Evolutionary conservation across 2,329 filamentous ascomycete species (phyloP), one percentile per base, ranked within the genome.

Genomic region (Xylaria sp.): DNA sequence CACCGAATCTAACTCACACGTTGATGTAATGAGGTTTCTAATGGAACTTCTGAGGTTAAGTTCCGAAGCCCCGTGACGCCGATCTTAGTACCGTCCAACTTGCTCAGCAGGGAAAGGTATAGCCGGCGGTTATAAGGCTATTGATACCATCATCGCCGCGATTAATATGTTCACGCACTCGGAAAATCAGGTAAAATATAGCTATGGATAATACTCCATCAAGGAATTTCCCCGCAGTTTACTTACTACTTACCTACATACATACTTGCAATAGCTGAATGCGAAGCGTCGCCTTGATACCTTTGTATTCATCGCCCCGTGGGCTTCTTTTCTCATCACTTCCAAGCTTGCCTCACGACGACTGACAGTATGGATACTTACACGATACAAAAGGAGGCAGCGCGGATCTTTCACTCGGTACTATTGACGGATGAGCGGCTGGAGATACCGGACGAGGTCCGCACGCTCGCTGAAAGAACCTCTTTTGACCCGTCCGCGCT

Each of bases 371-470:
- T 70, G 68, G 56, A 49, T 15, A n/a, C 51, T 22, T 76, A 76
- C 44, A 75, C 73, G 2, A 73, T 77, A 59, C 75, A 77, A 50
- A 54, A 63, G n/a, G 75, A 77, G 69, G 75, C 75, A 1, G 66
- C 64, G 22, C 75, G 75, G 42, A 76, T 77, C 65, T 67, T 77
- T 5, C 70, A 65, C 50, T 68, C 69, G 0, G 61, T 76, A 3
- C 64, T 77, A 0, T 66, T 77, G 5, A 11, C 63, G 7, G 75
- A 77, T 47, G 10, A 65, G 9, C 73, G 75, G 1, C 69, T 77
- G 2, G 67, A 68, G 38, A 71, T 77, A 36, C 73, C 75, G 0
- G 51, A 65, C 5, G 65, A 68, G 1, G 75, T 77, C 38, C 64
- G 61, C 47, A 59, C 54, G 1, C 72, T 71, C 2, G 73, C 74